A percentile compares a stretch with the other conserved stretches of the same genome.
These are phyloP conservation scores for Verruconis gallopava DNA, from an alignment of 2,329 filamentous ascomycete genomes.

Conservation along the genomic window DNA sequence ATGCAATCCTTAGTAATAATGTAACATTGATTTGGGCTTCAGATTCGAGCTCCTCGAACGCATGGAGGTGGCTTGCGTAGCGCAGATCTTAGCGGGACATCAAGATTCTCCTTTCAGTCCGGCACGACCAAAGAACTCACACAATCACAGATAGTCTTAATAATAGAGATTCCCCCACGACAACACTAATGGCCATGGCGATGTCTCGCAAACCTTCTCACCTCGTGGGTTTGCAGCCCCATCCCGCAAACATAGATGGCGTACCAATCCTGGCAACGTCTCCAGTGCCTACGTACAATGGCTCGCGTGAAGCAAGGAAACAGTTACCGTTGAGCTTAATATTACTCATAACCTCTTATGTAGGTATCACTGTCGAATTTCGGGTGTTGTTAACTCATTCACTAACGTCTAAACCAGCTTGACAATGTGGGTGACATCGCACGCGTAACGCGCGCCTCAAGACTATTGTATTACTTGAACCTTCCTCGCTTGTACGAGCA, in stretches of 20 bases:
- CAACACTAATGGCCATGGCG: neutral
- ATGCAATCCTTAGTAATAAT: too few relatives aligned
- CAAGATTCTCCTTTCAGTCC: too few relatives aligned
- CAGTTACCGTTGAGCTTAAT: slow-evolving; percentile 1
- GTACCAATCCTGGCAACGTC: neutral
- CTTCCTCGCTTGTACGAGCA: slow-evolving; percentile 46
- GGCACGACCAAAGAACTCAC: too few relatives aligned
- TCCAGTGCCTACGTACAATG: neutral
- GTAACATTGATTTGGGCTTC: too few relatives aligned
- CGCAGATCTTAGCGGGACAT: too few relatives aligned
- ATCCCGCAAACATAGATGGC: neutral
- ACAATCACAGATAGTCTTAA: too few relatives aligned
- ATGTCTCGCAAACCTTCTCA: neutral
- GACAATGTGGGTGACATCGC: slow-evolving; percentile 46
- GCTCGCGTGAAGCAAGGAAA: neutral
- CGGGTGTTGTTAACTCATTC: neutral
- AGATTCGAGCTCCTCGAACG: too few relatives aligned
- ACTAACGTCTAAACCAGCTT: slow-evolving; percentile 27
- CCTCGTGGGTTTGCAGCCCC: neutral
- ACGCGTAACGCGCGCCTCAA: slow-evolving; percentile 45
- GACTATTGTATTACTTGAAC: slow-evolving; percentile 51
- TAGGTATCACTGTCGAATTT: neutral
- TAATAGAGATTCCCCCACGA: neutral
- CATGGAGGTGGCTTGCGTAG: too few relatives aligned
- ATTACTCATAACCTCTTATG: neutral